Base-by-base conservation (phyloP, 2,329 filamentous ascomycete species). In the Trichoderma citrinoviride region DNA sequence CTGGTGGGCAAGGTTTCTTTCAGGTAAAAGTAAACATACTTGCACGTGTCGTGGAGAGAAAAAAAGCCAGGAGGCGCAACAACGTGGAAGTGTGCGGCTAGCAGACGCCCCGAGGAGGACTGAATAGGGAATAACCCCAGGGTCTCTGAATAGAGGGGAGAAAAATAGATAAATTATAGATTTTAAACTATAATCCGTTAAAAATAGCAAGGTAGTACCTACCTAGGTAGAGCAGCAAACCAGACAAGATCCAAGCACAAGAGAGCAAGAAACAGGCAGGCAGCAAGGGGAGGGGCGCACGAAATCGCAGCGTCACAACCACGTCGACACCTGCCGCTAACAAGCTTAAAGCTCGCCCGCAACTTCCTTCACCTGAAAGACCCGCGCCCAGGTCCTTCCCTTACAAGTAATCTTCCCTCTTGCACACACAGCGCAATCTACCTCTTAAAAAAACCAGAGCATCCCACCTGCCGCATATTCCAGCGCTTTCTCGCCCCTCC, bases 321-420 rank as follows among this genome's bases (percentile, higher is more conserved):
- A 65, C 64, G 64, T 65, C 64, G 64, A 65, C 64, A 43, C 64
- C 63, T 54, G 56, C 55, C 63, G 46, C 55, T 61, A 61, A 52
- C 25, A 61, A 58, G 40, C 47, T 53, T 43, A 25, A 61, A 61
- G 47, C 58, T 53, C 27, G 47, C 58, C 58, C 58, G 58, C 56
- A 52, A 43, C 54, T 61, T 60, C 40, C 37, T 60, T 58, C 62
- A 64, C 62, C 62, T 60, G 46, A 43, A 57, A 25, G 29, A 23
- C 62, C 55, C 40, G 57, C 47, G 43, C 49, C 54, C 29, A 33
- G 46, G 41, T 25, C 52, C 67, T 56, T 61, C 52, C 33, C 47
- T 61, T 4, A 37, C 14, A 44, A 17, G n/a, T 33, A 40, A 54
- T 40, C 29, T 66, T 54, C 63, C 54, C 55, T 57, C 61, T 56